A percentile compares a stretch with the other conserved stretches of the same genome.
Evolutionary conservation across 495 filamentous ascomycete species (phyloP).

Genomic region (Cudoniella acicularis): DNA sequence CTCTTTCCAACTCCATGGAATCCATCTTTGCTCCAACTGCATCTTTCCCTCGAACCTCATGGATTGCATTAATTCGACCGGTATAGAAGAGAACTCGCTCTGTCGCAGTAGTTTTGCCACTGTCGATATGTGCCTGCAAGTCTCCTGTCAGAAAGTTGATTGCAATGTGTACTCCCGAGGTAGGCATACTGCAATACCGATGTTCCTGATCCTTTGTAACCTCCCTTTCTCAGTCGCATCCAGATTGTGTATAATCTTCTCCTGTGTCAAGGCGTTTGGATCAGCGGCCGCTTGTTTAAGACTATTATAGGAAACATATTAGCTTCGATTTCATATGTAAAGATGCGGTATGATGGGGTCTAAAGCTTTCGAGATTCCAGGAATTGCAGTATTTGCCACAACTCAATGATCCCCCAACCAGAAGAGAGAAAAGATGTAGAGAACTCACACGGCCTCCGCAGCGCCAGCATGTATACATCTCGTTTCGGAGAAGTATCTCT

Average conservation of each 20-base stretch:
- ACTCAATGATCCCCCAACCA: too few relatives aligned
- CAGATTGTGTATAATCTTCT: slow-evolving; percentile 47
- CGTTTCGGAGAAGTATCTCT: slow-evolving; percentile 28
- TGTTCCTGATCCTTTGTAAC: slow-evolving; percentile 81
- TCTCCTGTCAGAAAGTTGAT: neutral
- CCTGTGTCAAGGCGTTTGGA: slow-evolving; percentile 56
- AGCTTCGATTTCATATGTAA: neutral
- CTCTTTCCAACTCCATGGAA: slow-evolving; percentile 97
- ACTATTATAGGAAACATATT: slow-evolving; percentile 24
- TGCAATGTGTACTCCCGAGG: neutral
- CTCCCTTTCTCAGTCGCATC: slow-evolving; percentile 72
- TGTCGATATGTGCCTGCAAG: slow-evolving; percentile 84
- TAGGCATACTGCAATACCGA: slow-evolving; percentile 74
- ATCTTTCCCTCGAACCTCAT: slow-evolving; percentile 96
- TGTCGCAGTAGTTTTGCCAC: slow-evolving; percentile 95
- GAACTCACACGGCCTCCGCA: slow-evolving; percentile 45
- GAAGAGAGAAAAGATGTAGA: too few relatives aligned
- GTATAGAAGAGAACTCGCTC: slow-evolving; percentile 99
- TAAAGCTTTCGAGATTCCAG: too few relatives aligned
- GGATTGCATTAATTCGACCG: slow-evolving; percentile 91
- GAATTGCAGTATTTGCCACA: too few relatives aligned
- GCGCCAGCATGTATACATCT: slow-evolving; percentile 32
- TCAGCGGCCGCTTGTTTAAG: slow-evolving; percentile 60
- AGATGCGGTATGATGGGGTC: too few relatives aligned
- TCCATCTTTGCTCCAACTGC: slow-evolving; percentile 99